Conservation (phyloP, 257 asterid species). For the Solanum piurae region DNA sequence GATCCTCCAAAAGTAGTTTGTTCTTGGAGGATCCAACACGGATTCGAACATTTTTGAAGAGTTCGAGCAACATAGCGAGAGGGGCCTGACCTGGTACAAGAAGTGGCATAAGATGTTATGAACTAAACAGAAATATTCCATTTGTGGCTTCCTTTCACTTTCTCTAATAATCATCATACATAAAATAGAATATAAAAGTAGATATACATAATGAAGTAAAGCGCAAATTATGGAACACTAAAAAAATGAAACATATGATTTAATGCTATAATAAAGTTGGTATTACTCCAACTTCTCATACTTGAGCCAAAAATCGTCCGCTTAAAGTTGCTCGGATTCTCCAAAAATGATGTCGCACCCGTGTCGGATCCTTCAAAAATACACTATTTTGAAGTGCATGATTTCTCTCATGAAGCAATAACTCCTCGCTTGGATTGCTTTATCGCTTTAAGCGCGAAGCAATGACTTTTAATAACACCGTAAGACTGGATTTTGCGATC, state of each 20-base stretch:
- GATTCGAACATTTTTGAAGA: neutral
- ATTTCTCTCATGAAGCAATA: neutral
- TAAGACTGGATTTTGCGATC: neutral
- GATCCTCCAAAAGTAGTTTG: neutral
- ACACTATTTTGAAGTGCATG: neutral
- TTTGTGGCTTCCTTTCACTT: neutral
- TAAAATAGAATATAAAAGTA: neutral
- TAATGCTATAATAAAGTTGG: neutral
- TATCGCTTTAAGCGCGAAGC: neutral
- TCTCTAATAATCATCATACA: neutral
- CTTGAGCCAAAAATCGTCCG: neutral
- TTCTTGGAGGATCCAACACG: neutral
- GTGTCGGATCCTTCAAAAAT: no score
- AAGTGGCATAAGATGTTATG: neutral
- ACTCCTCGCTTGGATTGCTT: neutral
- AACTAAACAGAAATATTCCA: neutral
- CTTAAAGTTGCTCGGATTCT: neutral
- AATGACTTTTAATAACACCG: neutral
- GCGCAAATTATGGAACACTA: neutral
- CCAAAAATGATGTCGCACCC: neutral
- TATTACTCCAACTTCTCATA: neutral
- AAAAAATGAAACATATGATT: neutral
- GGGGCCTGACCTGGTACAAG: neutral
- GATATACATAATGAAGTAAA: neutral
- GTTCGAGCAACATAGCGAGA: neutral